Evolutionary conservation across 2,329 filamentous ascomycete genomes (phyloP).

Genomic region (Neonectria magnoliae): DNA sequence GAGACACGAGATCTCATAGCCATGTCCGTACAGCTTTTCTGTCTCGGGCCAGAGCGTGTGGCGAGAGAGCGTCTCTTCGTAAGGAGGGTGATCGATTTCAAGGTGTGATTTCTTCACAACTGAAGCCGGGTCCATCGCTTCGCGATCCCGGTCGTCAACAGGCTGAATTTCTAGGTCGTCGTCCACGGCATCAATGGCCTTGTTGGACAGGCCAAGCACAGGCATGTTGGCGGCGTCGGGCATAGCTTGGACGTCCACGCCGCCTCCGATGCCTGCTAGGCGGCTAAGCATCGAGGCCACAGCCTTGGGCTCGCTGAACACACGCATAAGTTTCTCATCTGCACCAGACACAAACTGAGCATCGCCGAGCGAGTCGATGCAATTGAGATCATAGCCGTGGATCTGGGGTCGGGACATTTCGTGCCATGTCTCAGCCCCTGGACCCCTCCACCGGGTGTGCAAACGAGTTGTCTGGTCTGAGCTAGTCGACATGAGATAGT

Average conservation of each 20-base stretch:
- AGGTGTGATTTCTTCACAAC: constrained; percentile 69
- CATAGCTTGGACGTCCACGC: constrained; percentile 57
- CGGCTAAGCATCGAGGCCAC: constrained; percentile 78
- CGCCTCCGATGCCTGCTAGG: constrained; percentile 69
- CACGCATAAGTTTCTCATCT: constrained; percentile 96
- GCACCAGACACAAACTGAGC: constrained; percentile 91
- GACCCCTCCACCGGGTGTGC: constrained; percentile 79
- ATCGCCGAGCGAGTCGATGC: constrained; percentile 78
- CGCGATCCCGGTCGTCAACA: constrained; percentile 60
- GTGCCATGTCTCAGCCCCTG: constrained; percentile 76
- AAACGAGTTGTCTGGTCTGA: constrained; percentile 93
- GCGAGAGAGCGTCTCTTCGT: constrained; percentile 88
- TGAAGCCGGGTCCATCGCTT: constrained; percentile 65
- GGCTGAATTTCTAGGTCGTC: constrained; percentile 58
- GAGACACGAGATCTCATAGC: constrained; percentile 93
- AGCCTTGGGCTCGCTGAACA: constrained; percentile 89
- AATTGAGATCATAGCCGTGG: constrained; percentile 97
- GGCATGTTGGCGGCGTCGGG: constrained; percentile 95
- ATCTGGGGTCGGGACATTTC: constrained; percentile 97
- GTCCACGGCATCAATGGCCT: constrained; percentile 75
- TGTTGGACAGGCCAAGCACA: constrained; percentile 94
- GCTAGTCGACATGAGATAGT: constrained; percentile 88
- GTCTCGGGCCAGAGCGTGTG: constrained; percentile 95
- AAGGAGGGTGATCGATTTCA: constrained; percentile 77
- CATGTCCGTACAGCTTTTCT: constrained; percentile 97